Percentiles rank a stretch among this genome's conserved stretches.
phyloP scores from a whole-genome alignment of 2,329 filamentous ascomycete species.

The Pseudogymnoascus sp. region DNA sequence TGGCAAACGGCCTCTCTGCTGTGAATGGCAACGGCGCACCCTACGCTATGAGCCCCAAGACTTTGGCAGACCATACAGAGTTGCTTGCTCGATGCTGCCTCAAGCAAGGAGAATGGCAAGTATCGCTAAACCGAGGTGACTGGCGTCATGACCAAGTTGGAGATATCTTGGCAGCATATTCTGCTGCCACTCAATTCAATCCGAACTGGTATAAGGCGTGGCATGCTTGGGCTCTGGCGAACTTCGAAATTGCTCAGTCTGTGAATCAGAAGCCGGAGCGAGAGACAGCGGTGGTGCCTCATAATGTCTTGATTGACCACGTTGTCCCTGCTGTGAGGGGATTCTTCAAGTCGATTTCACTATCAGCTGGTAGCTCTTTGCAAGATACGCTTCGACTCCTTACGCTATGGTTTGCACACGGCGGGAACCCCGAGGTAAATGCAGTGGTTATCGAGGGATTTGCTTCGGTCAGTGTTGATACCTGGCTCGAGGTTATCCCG shows the following conservation, averaged over 20 bases:
- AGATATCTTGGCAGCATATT: slow-evolving; percentile 86
- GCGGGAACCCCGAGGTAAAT: slow-evolving; percentile 82
- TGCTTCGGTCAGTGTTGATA: slow-evolving; percentile 86
- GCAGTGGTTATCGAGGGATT: slow-evolving; percentile 85
- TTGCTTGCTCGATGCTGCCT: slow-evolving; percentile 93
- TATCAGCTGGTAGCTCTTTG: slow-evolving; percentile 85
- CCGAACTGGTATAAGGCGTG: slow-evolving; percentile 97
- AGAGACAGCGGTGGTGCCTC: slow-evolving; percentile 42
- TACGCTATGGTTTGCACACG: slow-evolving; percentile 94
- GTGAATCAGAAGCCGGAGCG: slow-evolving; percentile 39
- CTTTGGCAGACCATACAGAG: slow-evolving; percentile 55
- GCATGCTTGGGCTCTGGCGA: slow-evolving; percentile 97
- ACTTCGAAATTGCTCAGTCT: slow-evolving; percentile 94
- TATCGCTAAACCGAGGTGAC: slow-evolving; percentile 74
- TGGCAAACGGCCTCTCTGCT: slow-evolving; percentile 17
- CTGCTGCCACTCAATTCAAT: slow-evolving; percentile 88
- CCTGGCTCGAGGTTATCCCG: slow-evolving; percentile 96
- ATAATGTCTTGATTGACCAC: slow-evolving; percentile 70
- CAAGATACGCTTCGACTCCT: slow-evolving; percentile 91
- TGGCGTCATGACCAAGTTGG: slow-evolving; percentile 84
- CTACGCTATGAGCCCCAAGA: slow-evolving; percentile 31
- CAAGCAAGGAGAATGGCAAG: slow-evolving; percentile 94
- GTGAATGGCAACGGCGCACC: slow-evolving; percentile 40
- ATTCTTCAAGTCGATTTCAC: slow-evolving; percentile 94
- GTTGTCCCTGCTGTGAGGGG: slow-evolving; percentile 91